Conservation (phyloP, 306 rosid species). For the Gastrolobium bilobum region DNA sequence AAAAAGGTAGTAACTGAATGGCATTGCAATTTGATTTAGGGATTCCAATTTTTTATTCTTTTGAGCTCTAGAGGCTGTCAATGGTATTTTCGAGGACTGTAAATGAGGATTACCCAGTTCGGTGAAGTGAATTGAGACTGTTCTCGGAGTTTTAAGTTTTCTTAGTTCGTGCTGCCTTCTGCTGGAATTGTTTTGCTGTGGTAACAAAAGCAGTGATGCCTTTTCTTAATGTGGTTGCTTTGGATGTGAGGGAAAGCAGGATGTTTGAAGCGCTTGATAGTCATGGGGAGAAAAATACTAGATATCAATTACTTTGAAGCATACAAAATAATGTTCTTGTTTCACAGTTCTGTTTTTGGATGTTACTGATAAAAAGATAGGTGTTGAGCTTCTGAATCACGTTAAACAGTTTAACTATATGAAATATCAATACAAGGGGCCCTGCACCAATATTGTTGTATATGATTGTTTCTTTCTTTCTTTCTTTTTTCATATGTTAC, state of each 20-base stretch:
- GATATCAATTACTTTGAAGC: conserved; percentile 2
- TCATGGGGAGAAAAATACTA: conserved; percentile 2
- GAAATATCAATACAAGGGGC: background rate
- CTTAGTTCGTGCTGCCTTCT: background rate
- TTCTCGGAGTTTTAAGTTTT: background rate
- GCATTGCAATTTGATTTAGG: conserved; percentile 9
- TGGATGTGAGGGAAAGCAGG: background rate
- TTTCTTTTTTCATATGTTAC: background rate
- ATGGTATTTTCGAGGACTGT: background rate
- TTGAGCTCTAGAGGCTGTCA: background rate
- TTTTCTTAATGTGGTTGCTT: background rate
- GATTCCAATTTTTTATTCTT: background rate
- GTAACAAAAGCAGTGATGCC: background rate
- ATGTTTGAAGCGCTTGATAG: background rate
- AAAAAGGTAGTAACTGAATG: background rate
- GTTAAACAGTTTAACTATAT: background rate
- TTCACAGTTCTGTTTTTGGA: background rate
- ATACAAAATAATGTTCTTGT: conserved; percentile 11
- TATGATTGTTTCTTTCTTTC: background rate
- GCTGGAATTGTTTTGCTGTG: conserved; percentile 29
- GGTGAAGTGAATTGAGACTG: background rate
- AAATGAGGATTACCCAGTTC: conserved; percentile 19
- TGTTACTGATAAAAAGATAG: conserved; percentile 14
- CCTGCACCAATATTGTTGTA: background rate
- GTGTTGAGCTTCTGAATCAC: background rate